Percentiles rank a stretch among this genome's conserved stretches.
phyloP scores from a whole-genome alignment of 1,284 basidiomycete species.

The Cryptococcus neoformans region DNA sequence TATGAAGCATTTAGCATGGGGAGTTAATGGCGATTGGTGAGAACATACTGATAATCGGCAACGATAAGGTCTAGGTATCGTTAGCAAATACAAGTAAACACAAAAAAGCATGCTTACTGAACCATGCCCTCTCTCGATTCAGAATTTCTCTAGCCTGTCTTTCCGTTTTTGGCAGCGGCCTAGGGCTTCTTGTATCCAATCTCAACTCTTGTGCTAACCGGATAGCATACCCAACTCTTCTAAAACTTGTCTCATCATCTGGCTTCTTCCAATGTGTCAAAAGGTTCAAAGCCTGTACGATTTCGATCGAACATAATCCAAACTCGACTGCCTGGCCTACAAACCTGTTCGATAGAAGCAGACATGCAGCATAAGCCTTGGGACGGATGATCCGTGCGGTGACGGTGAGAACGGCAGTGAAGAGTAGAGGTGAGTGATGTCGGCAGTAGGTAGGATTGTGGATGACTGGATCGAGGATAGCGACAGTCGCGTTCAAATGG shows the following conservation, averaged over 20 bases:
- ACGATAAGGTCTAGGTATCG: slow-evolving; percentile 19
- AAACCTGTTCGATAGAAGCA: slow-evolving; percentile 39
- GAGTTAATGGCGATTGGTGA: neutral
- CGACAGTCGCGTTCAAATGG: slow-evolving; percentile 33
- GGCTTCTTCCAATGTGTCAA: slow-evolving; percentile 51
- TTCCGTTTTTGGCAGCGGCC: slow-evolving; percentile 35
- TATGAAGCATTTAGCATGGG: neutral
- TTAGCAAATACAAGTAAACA: neutral
- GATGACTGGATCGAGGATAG: slow-evolving; percentile 43
- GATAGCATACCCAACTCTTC: slow-evolving; percentile 41
- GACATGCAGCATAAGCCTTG: slow-evolving; percentile 40
- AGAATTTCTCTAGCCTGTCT: slow-evolving; percentile 27
- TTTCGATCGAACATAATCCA: slow-evolving; percentile 43
- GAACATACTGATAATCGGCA: slow-evolving; percentile 29
- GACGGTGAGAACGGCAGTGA: slow-evolving; percentile 48
- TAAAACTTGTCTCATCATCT: slow-evolving; percentile 41
- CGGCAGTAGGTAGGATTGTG: slow-evolving; percentile 45
- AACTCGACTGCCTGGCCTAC: slow-evolving; percentile 48
- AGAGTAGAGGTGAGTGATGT: slow-evolving; percentile 44
- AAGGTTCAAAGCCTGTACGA: slow-evolving; percentile 47
- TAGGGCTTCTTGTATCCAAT: slow-evolving; percentile 27
- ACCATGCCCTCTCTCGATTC: slow-evolving; percentile 29
- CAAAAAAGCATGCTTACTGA: slow-evolving; percentile 16
- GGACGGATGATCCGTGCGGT: slow-evolving; percentile 46
- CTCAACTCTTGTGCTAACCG: slow-evolving; percentile 47